phyloP scores from a whole-genome alignment of 345 rosid species.

The Firmiana major region DNA sequence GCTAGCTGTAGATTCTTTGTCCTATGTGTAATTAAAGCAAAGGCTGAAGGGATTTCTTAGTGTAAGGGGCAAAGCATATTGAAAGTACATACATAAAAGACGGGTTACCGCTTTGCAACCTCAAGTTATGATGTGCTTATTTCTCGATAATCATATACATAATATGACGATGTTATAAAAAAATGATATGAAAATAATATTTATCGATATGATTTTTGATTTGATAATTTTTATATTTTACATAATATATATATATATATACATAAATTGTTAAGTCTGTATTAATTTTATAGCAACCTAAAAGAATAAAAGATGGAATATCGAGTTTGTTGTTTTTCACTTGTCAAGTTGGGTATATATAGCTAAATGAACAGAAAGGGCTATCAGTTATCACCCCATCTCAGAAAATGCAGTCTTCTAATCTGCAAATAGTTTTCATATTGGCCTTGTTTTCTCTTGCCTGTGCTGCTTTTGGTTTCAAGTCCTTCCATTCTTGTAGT shows the following conservation, averaged over 20 bases:
- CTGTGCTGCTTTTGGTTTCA: not conserved
- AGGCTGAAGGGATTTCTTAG: not conserved
- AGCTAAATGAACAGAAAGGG: not conserved
- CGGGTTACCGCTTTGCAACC: not conserved
- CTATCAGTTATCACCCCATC: not conserved
- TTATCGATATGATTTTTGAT: too few relatives aligned
- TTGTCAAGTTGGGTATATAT: not conserved
- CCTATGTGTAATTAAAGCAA: not conserved
- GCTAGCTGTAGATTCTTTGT: not conserved
- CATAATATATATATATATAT: too few relatives aligned
- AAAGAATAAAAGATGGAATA: not conserved
- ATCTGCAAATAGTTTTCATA: not conserved
- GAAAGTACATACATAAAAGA: not conserved
- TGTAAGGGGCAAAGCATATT: not conserved
- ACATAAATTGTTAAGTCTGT: too few relatives aligned
- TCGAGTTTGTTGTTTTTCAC: not conserved
- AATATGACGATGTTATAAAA: too few relatives aligned
- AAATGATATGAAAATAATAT: too few relatives aligned
- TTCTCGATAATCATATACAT: too few relatives aligned
- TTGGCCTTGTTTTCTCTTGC: conserved; percentile 6
- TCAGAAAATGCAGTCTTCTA: not conserved
- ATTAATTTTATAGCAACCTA: not conserved
- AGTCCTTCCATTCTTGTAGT: not conserved
- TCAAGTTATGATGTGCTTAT: not conserved
- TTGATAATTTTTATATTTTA: too few relatives aligned